These are phyloP conservation scores for Vigna mungo DNA, from an alignment of 306 rosid species.

Conservation along the genomic window DNA sequence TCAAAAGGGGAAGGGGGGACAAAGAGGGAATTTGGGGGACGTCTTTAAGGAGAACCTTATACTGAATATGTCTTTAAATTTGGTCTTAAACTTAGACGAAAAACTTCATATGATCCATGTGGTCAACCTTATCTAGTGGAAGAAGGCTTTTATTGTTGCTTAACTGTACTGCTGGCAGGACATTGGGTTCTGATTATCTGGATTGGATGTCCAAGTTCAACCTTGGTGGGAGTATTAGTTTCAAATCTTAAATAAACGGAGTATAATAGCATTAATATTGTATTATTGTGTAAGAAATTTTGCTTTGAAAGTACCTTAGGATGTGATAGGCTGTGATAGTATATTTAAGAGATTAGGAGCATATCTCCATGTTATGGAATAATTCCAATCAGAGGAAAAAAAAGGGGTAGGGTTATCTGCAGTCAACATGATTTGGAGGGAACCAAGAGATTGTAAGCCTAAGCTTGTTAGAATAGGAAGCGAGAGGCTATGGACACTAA, in stretches of 20 bases:
- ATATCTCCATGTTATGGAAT: neutral
- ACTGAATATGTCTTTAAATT: neutral
- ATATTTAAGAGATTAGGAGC: neutral
- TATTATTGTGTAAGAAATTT: neutral
- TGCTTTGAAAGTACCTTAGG: constrained; percentile 16
- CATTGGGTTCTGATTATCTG: constrained; percentile 12
- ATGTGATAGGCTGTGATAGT: constrained; percentile 21
- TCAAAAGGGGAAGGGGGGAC: neutral
- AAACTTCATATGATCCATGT: neutral
- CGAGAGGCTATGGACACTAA: constrained; percentile 21
- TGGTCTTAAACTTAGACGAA: neutral
- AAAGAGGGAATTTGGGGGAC: neutral
- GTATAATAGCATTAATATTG: neutral
- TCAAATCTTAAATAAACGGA: too few relatives aligned
- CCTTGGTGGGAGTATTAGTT: neutral
- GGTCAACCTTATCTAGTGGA: neutral
- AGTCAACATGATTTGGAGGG: constrained; percentile 7
- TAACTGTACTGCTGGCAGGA: constrained; percentile 11
- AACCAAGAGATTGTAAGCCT: neutral
- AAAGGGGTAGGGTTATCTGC: constrained; percentile 6
- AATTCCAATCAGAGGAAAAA: constrained; percentile 21
- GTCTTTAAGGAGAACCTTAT: neutral
- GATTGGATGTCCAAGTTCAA: constrained; percentile 11
- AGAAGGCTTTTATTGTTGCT: neutral
- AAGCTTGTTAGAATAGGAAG: constrained; percentile 26